Conservation (phyloP, 1,284 basidiomycete species). For the Fomes fomentarius region DNA sequence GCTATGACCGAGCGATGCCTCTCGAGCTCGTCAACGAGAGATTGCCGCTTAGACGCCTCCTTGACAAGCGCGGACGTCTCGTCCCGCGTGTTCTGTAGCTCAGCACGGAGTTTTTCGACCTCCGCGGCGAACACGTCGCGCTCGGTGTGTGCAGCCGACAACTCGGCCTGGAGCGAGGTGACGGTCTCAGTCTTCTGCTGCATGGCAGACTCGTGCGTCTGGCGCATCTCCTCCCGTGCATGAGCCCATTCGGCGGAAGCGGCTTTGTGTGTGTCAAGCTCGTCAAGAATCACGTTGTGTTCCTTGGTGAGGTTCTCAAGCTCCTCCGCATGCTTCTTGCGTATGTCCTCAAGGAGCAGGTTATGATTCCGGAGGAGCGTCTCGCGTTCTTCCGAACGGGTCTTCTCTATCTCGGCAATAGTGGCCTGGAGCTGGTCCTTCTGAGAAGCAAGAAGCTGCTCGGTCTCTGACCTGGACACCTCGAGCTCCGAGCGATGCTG, state of each 20-base stretch:
- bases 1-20: constrained; percentile 73
- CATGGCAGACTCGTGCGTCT: constrained; percentile 53
- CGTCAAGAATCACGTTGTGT: constrained; percentile 57
- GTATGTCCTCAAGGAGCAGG: constrained; percentile 48
- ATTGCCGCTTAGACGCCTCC: constrained; percentile 75
- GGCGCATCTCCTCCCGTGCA: constrained; percentile 52
- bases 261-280: constrained; percentile 65
- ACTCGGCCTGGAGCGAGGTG: constrained; percentile 49
- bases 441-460: constrained; percentile 43
- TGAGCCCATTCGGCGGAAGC: constrained; percentile 57
- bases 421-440: constrained; percentile 41
- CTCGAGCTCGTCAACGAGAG: constrained; percentile 74
- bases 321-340: constrained; percentile 38
- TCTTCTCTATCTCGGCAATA: constrained; percentile 42
- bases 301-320: constrained; percentile 52
- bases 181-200: constrained; percentile 54
- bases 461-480: constrained; percentile 40
- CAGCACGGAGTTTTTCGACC: constrained; percentile 57
- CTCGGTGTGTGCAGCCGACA: constrained; percentile 50
- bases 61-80: constrained; percentile 68
- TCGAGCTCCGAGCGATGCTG: constrained; percentile 49
- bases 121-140: constrained; percentile 57
- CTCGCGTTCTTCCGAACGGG: constrained; percentile 41
- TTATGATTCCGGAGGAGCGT: constrained; percentile 55
- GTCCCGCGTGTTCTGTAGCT: constrained; percentile 57